phyloP scores from a whole-genome alignment of 2,329 filamentous ascomycete species.

The Aspergillus tanneri region DNA sequence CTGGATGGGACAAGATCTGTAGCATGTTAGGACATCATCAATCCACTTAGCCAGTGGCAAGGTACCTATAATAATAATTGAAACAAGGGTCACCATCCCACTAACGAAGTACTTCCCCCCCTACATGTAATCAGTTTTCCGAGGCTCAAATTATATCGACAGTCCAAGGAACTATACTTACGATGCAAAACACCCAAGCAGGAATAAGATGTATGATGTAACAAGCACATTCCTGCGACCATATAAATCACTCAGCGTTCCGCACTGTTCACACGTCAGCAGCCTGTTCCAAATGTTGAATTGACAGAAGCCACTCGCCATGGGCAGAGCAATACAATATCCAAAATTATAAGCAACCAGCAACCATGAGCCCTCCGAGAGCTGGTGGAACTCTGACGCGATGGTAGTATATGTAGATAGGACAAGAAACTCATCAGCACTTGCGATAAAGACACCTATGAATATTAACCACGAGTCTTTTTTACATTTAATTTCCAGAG shows the following conservation, averaged over 20 bases:
- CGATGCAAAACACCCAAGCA: conserved; percentile 24
- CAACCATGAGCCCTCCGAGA: conserved; percentile 46
- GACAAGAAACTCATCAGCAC: conserved; percentile 61
- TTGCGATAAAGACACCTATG: conserved; percentile 60
- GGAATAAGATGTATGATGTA: conserved; percentile 35
- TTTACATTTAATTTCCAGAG: background rate
- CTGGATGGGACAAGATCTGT: conserved; percentile 45
- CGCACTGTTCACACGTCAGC: conserved; percentile 30
- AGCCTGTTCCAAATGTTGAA: background rate
- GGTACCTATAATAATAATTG: conserved; percentile 40
- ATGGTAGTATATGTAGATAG: conserved; percentile 62
- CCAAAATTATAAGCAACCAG: conserved; percentile 47
- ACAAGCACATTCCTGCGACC: conserved; percentile 44
- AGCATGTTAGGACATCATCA: background rate
- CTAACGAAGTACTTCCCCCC: conserved; percentile 14
- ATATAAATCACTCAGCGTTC: conserved; percentile 49
- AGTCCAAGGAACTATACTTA: conserved; percentile 2
- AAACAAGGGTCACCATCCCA: conserved; percentile 41
- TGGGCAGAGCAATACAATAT: conserved; percentile 41
- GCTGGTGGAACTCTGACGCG: conserved; percentile 46
- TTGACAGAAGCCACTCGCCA: conserved; percentile 21
- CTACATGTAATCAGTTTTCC: conserved; percentile 1
- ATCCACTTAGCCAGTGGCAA: background rate
- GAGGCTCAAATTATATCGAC: background rate
- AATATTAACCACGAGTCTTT: background rate